Percentiles rank a stretch among this genome's conserved stretches.
Conservation (phyloP, 2,329 filamentous ascomycete genomes). For the Colletotrichum trifolii region DNA sequence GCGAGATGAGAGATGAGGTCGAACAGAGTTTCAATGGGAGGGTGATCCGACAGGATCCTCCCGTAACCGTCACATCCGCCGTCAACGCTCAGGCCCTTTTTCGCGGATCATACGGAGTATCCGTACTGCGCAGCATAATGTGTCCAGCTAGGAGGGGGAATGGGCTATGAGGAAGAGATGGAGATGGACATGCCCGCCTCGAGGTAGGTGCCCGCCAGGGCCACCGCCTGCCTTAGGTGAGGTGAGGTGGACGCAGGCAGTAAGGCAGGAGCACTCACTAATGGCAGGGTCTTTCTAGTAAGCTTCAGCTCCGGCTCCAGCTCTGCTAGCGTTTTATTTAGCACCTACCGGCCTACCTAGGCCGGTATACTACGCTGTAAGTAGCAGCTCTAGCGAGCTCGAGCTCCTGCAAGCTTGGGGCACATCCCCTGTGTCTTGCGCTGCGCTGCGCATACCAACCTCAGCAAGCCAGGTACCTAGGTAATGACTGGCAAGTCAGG, state of each 20-base stretch:
- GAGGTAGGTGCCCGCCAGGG: neutral
- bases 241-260: neutral
- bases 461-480: neutral
- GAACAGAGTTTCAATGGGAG: neutral
- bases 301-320: neutral
- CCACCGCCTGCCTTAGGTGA: neutral
- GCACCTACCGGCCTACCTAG: neutral
- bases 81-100: constrained; percentile 1
- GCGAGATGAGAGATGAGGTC: neutral
- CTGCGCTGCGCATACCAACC: too few relatives aligned
- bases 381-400: constrained; percentile 7
- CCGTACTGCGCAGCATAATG: too few relatives aligned
- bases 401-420: constrained; percentile 5
- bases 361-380: neutral
- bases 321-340: neutral
- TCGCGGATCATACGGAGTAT: neutral
- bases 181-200: neutral
- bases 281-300: neutral
- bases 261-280: neutral
- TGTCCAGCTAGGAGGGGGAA: neutral
- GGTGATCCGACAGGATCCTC: neutral
- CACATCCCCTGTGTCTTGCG: too few relatives aligned
- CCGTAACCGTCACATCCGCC: too few relatives aligned
- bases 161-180: constrained; percentile 2
- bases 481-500: neutral